Evolutionary conservation across 2,329 filamentous ascomycete species (phyloP).

Genomic region (Fusarium sp.): DNA sequence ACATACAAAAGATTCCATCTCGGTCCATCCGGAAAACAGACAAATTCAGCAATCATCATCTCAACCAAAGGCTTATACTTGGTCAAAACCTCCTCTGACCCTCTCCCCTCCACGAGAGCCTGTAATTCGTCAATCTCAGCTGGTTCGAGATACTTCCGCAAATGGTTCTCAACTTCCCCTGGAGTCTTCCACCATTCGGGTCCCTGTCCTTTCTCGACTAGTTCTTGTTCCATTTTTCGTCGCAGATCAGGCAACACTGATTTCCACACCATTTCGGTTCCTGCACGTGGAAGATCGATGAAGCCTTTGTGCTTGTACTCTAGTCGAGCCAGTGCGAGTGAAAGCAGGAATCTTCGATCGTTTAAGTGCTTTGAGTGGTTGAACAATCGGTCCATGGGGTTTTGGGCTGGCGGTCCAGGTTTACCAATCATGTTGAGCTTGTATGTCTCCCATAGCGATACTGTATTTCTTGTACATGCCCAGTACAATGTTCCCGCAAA

Average conservation of each 20-base stretch:
- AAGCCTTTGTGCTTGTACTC: constrained; percentile 38
- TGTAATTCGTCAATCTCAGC: constrained; percentile 31
- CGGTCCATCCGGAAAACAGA: constrained; percentile 41
- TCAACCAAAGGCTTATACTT: constrained; percentile 33
- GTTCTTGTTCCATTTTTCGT: constrained; percentile 26
- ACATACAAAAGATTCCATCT: constrained; percentile 39
- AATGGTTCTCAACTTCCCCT: constrained; percentile 32
- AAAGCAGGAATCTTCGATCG: constrained; percentile 34
- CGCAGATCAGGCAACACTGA: background rate
- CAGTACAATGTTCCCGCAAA: constrained; percentile 40
- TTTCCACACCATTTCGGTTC: background rate
- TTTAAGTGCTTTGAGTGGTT: constrained; percentile 34
- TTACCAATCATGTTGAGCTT: constrained; percentile 15
- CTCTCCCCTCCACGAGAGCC: constrained; percentile 33
- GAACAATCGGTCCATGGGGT: constrained; percentile 36
- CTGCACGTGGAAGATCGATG: constrained; percentile 8
- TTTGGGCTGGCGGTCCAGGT: background rate
- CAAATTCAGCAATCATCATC: constrained; percentile 32
- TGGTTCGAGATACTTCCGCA: constrained; percentile 27
- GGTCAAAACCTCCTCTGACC: constrained; percentile 1
- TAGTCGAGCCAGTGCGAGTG: constrained; percentile 29
- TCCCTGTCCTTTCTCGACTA: constrained; percentile 16
- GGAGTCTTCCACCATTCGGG: constrained; percentile 39
- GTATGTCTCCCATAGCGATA: constrained; percentile 36
- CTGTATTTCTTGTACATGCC: constrained; percentile 35